Evolutionary conservation across 2,329 filamentous ascomycete genomes (phyloP), one percentile per base, ranked within the genome.

Genomic region (Xylariales sp.): DNA sequence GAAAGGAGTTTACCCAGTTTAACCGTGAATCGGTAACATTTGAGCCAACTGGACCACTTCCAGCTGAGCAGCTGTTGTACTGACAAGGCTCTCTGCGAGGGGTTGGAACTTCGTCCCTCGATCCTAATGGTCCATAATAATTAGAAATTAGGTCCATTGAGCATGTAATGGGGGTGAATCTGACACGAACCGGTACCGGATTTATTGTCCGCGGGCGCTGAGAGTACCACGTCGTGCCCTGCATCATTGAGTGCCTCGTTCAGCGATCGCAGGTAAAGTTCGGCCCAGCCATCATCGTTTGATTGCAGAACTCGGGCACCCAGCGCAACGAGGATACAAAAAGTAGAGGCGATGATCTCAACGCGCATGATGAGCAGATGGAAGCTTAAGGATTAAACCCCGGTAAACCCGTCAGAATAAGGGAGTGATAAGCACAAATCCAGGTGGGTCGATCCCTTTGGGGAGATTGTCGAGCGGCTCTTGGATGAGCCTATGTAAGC

Each of bases 261-360:
- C 36, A 85, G 63, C 0, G 70, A 67, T 13, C 83, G 74, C 34
- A 82, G 62, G 51, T 86, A 84, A 28, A 71, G 70, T 61, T 85
- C 83, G 5, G 82, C 80, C 83, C 83, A 87, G 23, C 83, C 83
- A 53, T 87, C 83, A 47, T 87, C 83, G 57, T 87, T 87, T 46
- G 74, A 73, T 40, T 82, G 76, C 38, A 87, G 54, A 50, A 83
- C 76, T 47, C 78, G 76, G 31, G 72, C 53, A 38, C 50, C 53
- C 14, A 57, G 46, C 5, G 40, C 46, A 23, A 40, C 48, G 10
- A 44, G 18, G 18, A 12, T 18, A 15, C 21, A 6, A 14, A 27
- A 10, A 17, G 7, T 24, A 25, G 13, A 16, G n/a, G n/a, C n/a
- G n/a, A n/a, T n/a, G n/a, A n/a, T n/a, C n/a, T n/a, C n/a, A n/a